Percentiles rank a stretch among this genome's conserved stretches.
phyloP scores from a whole-genome alignment of 805 yeast species.

The Candida pseudofarinosa region DNA sequence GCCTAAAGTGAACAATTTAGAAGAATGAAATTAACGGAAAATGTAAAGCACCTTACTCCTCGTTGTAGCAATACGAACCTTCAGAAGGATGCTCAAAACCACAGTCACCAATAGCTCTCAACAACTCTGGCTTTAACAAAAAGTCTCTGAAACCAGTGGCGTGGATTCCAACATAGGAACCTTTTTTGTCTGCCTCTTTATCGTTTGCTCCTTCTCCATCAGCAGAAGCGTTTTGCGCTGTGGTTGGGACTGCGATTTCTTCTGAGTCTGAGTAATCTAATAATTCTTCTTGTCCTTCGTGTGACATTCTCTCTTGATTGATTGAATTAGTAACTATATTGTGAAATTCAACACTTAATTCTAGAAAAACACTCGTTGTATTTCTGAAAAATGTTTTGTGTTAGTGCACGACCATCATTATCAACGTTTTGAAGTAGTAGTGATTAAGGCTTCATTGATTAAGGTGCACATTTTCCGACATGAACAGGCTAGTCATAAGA shows the following conservation, averaged over 20 bases:
- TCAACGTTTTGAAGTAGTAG: neutral
- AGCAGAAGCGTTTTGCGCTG: constrained; percentile 43
- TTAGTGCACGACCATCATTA: neutral
- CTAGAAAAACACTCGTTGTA: neutral
- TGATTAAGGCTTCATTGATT: no score
- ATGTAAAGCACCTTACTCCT: constrained; percentile 1
- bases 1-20: neutral
- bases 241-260: constrained; percentile 70
- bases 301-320: constrained; percentile 53
- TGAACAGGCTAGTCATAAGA: no score
- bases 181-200: constrained; percentile 77
- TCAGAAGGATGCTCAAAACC: constrained; percentile 99
- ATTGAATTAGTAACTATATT: constrained; percentile 1
- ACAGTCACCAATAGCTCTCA: constrained; percentile 97
- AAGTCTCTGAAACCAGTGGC: constrained; percentile 99
- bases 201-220: constrained; percentile 46
- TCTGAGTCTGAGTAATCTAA: constrained; percentile 98
- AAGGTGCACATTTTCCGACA: no score
- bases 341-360: neutral
- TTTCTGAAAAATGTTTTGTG: neutral
- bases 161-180: constrained; percentile 96
- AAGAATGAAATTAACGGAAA: constrained; percentile 4
- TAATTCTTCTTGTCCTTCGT: constrained; percentile 98
- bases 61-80: constrained; percentile 57
- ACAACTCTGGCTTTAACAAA: constrained; percentile 90